phyloP scores from a whole-genome alignment of 129 eudicot genomes.

The Rutidosis leptorrhynchoides region DNA sequence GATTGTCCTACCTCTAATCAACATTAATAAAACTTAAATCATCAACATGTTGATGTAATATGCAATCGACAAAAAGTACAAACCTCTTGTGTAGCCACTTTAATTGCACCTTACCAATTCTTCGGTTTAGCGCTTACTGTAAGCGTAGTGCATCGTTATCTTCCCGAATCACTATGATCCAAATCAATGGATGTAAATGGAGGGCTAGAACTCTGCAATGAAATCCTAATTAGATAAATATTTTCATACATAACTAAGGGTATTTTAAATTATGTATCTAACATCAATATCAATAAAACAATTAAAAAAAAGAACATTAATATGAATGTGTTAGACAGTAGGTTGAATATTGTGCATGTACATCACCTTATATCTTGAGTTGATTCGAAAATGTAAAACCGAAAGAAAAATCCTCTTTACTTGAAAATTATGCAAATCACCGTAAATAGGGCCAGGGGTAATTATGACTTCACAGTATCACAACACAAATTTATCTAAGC shows the following conservation, averaged over 20 bases:
- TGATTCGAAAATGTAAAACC: slow-evolving; percentile 94
- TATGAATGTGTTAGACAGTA: background rate
- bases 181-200: slow-evolving; percentile 91
- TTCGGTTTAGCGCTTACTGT: slow-evolving; percentile 95
- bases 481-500: no score
- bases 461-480: no score
- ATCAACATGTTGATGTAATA: background rate
- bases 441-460: no score
- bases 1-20: background rate
- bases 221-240: slow-evolving; percentile 21
- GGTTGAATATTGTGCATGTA: background rate
- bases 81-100: slow-evolving; percentile 97
- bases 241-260: background rate
- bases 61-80: background rate
- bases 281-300: no score
- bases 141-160: slow-evolving; percentile 98
- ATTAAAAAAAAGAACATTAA: no score
- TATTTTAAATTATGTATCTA: background rate
- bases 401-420: slow-evolving; percentile 98
- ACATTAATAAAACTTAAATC: background rate
- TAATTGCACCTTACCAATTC: slow-evolving; percentile 91
- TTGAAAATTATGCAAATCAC: slow-evolving; percentile 82
- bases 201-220: slow-evolving; percentile 89
- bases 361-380: slow-evolving; percentile 93
- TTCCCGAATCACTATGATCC: slow-evolving; percentile 99